Evolutionary conservation across 192 early-diverging fungal species (phyloP).

Genomic region (Kickxella alabastrina): DNA sequence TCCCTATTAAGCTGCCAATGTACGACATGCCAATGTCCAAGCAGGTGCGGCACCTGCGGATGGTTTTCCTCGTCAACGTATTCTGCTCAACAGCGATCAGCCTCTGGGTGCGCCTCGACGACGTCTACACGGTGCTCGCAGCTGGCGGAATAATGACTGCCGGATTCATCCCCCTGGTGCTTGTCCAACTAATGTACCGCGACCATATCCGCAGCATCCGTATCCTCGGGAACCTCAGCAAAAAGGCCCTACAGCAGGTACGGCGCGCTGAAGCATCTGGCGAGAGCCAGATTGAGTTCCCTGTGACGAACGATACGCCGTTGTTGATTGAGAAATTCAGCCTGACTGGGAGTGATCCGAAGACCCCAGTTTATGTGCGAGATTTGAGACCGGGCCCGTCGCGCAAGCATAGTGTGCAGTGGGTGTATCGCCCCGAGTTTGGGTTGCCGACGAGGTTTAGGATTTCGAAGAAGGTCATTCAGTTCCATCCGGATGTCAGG

Average conservation of each 20-base stretch:
- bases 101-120: slow-evolving; percentile 28
- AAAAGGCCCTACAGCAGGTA: slow-evolving; percentile 2
- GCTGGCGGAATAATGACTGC: slow-evolving; percentile 22
- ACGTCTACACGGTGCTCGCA: slow-evolving; percentile 25
- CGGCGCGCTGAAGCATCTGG: slow-evolving; percentile 9
- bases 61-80: slow-evolving; percentile 36
- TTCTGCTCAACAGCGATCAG: slow-evolving; percentile 20
- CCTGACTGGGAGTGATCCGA: slow-evolving; percentile 19
- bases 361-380: slow-evolving; percentile 20
- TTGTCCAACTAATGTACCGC: slow-evolving; percentile 25
- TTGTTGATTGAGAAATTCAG: slow-evolving; percentile 30
- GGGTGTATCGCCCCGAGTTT: slow-evolving; percentile 17
- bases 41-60: slow-evolving; percentile 23
- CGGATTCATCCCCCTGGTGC: slow-evolving; percentile 33
- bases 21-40: slow-evolving; percentile 45
- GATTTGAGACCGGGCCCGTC: slow-evolving; percentile 29
- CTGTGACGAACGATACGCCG: slow-evolving; percentile 27
- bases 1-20: slow-evolving; percentile 27
- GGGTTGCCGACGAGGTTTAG: slow-evolving; percentile 11
- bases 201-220: slow-evolving; percentile 37
- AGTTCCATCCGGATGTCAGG: slow-evolving; percentile 39
- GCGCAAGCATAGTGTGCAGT: slow-evolving; percentile 30
- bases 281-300: slow-evolving; percentile 35
- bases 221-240: slow-evolving; percentile 30
- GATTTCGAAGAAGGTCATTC: slow-evolving; percentile 31